A percentile compares a stretch with the other conserved stretches of the same genome.
Conservation (phyloP, 768 basidiomycete genomes). For the Gloeostereum incarnatum region DNA sequence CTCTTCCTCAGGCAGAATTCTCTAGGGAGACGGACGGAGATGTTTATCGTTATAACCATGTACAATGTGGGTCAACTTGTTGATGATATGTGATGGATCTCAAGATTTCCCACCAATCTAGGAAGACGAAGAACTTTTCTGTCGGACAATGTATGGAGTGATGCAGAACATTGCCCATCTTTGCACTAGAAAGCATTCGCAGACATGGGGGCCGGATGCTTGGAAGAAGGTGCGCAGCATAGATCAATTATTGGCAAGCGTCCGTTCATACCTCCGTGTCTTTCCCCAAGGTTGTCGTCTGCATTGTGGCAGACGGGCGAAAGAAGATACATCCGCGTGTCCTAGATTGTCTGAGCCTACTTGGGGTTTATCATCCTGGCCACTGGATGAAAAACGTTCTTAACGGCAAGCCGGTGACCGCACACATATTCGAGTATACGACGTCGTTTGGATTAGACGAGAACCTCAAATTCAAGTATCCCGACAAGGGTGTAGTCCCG, state of each 20-base stretch:
- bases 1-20: slow-evolving; percentile 84
- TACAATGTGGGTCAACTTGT: slow-evolving; percentile 68
- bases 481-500: slow-evolving; percentile 89
- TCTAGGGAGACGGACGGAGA: slow-evolving; percentile 70
- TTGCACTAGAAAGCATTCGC: slow-evolving; percentile 79
- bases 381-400: slow-evolving; percentile 51
- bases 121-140: slow-evolving; percentile 89
- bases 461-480: slow-evolving; percentile 76
- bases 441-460: slow-evolving; percentile 74
- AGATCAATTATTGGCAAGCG: background rate
- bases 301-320: slow-evolving; percentile 85
- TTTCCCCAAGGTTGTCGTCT: slow-evolving; percentile 67
- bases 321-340: slow-evolving; percentile 77
- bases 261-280: background rate
- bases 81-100: too few species aligned
- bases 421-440: slow-evolving; percentile 77
- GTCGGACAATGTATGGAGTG: slow-evolving; percentile 89
- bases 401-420: slow-evolving; percentile 61
- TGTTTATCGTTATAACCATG: slow-evolving; percentile 95
- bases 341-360: slow-evolving; percentile 81
- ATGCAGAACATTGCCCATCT: slow-evolving; percentile 82
- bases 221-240: slow-evolving; percentile 78
- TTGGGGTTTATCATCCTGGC: slow-evolving; percentile 82
- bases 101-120: slow-evolving; percentile 16
- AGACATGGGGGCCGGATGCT: slow-evolving; percentile 92